Evolutionary conservation across 2,329 filamentous ascomycete genomes (phyloP).

Genomic region (Aspergillus sp.): DNA sequence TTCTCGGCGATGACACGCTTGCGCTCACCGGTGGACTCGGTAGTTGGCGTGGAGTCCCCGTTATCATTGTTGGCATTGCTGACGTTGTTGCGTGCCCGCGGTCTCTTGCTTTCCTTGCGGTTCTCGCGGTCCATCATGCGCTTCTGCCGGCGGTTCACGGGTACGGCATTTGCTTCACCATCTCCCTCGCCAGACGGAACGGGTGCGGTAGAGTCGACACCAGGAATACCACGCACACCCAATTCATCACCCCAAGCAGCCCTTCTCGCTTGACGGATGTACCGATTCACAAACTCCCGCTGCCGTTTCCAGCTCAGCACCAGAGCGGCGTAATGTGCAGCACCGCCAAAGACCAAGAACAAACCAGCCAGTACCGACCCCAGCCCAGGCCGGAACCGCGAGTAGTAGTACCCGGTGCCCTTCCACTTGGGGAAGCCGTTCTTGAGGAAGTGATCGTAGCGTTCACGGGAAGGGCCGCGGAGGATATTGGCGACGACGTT

Average conservation of each 20-base stretch:
- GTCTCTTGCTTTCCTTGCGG: conserved; percentile 53
- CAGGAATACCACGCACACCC: conserved; percentile 58
- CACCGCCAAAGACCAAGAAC: conserved; percentile 75
- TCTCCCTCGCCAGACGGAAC: conserved; percentile 39
- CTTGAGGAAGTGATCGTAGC: conserved; percentile 87
- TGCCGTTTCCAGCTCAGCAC: conserved; percentile 84
- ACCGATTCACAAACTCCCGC: conserved; percentile 81
- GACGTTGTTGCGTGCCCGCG: conserved; percentile 12
- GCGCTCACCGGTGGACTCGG: conserved; percentile 58
- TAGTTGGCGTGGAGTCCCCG: conserved; percentile 46
- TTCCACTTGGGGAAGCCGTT: conserved; percentile 96
- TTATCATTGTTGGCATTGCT: conserved; percentile 19
- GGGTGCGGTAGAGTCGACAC: conserved; percentile 44
- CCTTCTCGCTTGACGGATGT: conserved; percentile 80
- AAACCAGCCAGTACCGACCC: conserved; percentile 74
- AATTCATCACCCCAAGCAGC: conserved; percentile 83
- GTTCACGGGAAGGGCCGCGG: conserved; percentile 66
- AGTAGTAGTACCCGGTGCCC: conserved; percentile 97
- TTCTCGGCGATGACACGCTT: conserved; percentile 90
- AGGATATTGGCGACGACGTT: conserved; percentile 80
- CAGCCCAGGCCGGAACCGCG: conserved; percentile 80
- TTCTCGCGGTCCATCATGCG: conserved; percentile 79
- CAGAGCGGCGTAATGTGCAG: conserved; percentile 75
- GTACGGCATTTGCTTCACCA: conserved; percentile 44
- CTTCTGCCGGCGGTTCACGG: conserved; percentile 78